These are phyloP conservation scores for Ogataea methanolica DNA, from an alignment of 805 yeast genomes.

Conservation along the genomic window DNA sequence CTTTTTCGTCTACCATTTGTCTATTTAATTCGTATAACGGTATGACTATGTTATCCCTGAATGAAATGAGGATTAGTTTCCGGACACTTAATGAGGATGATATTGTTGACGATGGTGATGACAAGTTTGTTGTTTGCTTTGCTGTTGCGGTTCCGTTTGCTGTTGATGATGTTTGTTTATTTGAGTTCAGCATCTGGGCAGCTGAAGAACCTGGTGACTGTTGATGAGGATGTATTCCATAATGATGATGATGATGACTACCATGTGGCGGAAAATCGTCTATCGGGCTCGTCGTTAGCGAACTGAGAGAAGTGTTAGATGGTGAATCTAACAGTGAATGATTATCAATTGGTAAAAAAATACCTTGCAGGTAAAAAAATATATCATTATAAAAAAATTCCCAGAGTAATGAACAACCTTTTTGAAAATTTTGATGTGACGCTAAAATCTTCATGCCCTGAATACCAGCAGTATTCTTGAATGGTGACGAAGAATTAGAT, in stretches of 20 bases:
- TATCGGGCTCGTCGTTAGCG: neutral
- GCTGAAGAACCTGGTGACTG: neutral
- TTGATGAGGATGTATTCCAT: neutral
- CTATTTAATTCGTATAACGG: conserved; percentile 46
- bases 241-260: neutral
- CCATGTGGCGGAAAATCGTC: neutral
- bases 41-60: conserved; percentile 48
- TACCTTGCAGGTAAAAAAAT: conserved; percentile 55
- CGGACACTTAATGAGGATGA: conserved; percentile 22
- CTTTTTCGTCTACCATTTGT: conserved; percentile 22
- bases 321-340: conserved; percentile 17
- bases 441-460: conserved; percentile 20
- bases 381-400: conserved; percentile 49
- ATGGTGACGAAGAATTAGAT: too few species aligned
- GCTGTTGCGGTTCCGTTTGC: too few species aligned
- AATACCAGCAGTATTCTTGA: conserved; percentile 1
- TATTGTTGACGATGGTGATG: neutral
- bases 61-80: conserved; percentile 38
- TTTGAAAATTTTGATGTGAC: conserved; percentile 21
- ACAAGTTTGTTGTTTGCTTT: too few species aligned
- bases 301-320: neutral
- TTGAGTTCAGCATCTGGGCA: too few species aligned
- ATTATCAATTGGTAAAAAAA: conserved; percentile 54
- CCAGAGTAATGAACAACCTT: conserved; percentile 48
- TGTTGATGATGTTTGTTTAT: too few species aligned